Evolutionary conservation across 140 eudicot genomes (phyloP).

Genomic region (Bidens hawaiensis): DNA sequence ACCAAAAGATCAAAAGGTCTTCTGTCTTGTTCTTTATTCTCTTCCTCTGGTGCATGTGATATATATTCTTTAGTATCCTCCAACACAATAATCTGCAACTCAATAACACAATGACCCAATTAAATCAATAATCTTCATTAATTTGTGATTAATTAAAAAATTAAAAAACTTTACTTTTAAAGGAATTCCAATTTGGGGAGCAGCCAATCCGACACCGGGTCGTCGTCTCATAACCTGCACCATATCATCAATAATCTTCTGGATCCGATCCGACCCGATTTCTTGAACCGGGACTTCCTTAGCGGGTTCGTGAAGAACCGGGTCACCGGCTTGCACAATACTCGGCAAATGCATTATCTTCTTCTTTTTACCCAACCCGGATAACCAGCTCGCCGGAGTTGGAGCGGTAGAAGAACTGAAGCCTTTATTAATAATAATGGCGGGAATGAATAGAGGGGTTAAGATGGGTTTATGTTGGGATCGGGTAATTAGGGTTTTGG

Average conservation of each 20-base stretch:
- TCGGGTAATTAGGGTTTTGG: neutral
- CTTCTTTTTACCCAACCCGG: constrained; percentile 41
- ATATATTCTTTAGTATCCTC: constrained; percentile 69
- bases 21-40: constrained; percentile 57
- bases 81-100: constrained; percentile 67
- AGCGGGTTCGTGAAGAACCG: constrained; percentile 67
- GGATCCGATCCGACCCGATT: constrained; percentile 58
- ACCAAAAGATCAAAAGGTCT: constrained; percentile 88
- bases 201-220: constrained; percentile 72
- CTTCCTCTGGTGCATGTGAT: constrained; percentile 62
- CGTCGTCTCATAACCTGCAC: constrained; percentile 60
- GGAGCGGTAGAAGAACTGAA: constrained; percentile 28
- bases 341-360: constrained; percentile 35
- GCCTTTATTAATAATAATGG: constrained; percentile 15
- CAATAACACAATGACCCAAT: neutral
- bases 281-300: constrained; percentile 46
- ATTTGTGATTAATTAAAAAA: too few relatives aligned
- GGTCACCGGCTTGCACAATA: constrained; percentile 69
- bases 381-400: constrained; percentile 53
- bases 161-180: constrained; percentile 37
- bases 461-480: constrained; percentile 20
- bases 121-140: too few relatives aligned
- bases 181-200: constrained; percentile 76
- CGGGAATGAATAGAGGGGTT: constrained; percentile 8
- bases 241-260: constrained; percentile 69